phyloP scores from a whole-genome alignment of 2,329 filamentous ascomycete species.

The Stachybotrys chartarum region DNA sequence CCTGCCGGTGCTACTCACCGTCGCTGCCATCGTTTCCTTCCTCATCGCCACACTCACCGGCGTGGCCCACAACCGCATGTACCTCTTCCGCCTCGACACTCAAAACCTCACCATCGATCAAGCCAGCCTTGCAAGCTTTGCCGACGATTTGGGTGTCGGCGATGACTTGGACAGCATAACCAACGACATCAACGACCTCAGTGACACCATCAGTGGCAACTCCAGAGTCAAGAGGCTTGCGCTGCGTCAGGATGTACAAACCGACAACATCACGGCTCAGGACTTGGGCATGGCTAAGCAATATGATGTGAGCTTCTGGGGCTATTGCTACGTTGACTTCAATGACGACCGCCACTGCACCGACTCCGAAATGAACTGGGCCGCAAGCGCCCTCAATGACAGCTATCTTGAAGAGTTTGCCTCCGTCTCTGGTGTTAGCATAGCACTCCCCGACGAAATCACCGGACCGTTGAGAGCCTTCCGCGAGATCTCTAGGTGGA shows the following conservation, averaged over 20 bases:
- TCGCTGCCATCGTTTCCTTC: slow-evolving; percentile 67
- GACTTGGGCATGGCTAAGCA: slow-evolving; percentile 61
- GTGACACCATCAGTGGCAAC: slow-evolving; percentile 15
- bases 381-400: slow-evolving; percentile 63
- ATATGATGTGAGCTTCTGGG: slow-evolving; percentile 81
- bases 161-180: not conserved
- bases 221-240: slow-evolving; percentile 10
- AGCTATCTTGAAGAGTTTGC: slow-evolving; percentile 44
- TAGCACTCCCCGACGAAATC: slow-evolving; percentile 62
- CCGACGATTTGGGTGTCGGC: slow-evolving; percentile 13
- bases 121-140: slow-evolving; percentile 26
- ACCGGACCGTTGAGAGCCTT: slow-evolving; percentile 65
- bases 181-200: not conserved
- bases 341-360: slow-evolving; percentile 58
- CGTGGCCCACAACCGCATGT: slow-evolving; percentile 47
- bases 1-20: slow-evolving; percentile 74
- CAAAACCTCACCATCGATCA: slow-evolving; percentile 42
- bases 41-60: slow-evolving; percentile 50
- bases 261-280: slow-evolving; percentile 46
- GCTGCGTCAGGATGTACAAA: slow-evolving; percentile 13
- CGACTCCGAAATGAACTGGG: slow-evolving; percentile 67
- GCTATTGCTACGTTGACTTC: slow-evolving; percentile 65
- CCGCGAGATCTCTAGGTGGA: slow-evolving; percentile 69
- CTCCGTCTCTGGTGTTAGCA: slow-evolving; percentile 40
- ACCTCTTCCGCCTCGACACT: slow-evolving; percentile 55